Evolutionary conservation across 2,329 filamentous ascomycete species (phyloP), one percentile per base, ranked within the genome.

Genomic region (Neofusicoccum parvum): DNA sequence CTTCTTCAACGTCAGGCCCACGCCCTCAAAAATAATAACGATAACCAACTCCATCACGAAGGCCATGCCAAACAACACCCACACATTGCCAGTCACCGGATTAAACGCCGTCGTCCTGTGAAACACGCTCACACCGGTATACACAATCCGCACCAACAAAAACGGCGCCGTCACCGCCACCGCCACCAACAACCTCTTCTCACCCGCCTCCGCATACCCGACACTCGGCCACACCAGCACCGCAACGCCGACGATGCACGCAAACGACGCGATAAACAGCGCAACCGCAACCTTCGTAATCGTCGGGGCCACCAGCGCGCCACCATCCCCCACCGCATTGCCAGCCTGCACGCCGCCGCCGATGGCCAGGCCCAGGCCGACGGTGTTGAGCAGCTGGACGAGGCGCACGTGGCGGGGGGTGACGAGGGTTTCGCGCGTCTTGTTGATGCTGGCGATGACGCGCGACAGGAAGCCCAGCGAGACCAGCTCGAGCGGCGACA

Each of bases 1-100:
- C 43, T 58, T 65, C 51, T 65, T 65, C 41, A 65, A n/a, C 32
- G 62, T 65, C 51, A 56, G 20, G 4, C 62, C 51, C 51, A 59
- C 51, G 0, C 17, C 51, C 51, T 41, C 15, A 41, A 58, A 65
- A 14, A 37, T 17, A 11, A 43, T 50, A 17, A 65, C 62, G 7
- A 65, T 56, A 6, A 56, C 43, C 12, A 65, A 9, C 41, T 65
- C 62, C 62, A 59, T 65, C 7, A 59, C 9, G 7, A 65, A n/a
- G 3, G 50, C 62, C 62, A 65, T 59, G 0, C 62, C 62, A 9
- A 59, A 12, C 50, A 65, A 15, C 15, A 50, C 36, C 9, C 45
- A 34, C 12, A 58, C 45, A 11, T 17, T 34, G 1, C 62, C 62
- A n/a, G 17, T n/a, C 2, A 65, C 62, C 2, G 53, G 62, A 14